These are phyloP conservation scores for Auricularia cornea DNA, from an alignment of 768 basidiomycete genomes.

Conservation along the genomic window DNA sequence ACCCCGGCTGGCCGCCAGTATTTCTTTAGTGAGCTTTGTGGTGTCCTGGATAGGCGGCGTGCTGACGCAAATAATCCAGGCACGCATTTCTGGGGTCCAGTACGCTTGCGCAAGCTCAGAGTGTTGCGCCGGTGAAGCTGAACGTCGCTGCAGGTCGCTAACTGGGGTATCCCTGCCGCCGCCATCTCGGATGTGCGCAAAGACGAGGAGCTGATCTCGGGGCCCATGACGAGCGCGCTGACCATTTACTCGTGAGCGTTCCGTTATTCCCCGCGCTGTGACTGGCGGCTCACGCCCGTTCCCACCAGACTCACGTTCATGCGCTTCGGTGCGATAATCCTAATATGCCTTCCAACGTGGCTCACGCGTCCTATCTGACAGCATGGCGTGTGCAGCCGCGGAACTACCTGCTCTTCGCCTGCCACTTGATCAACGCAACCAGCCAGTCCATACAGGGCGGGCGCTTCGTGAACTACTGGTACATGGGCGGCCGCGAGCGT, in stretches of 20 bases:
- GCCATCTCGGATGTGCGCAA: constrained; percentile 83
- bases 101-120: constrained; percentile 34
- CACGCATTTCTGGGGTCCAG: constrained; percentile 98
- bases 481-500: constrained; percentile 78
- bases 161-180: constrained; percentile 96
- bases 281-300: constrained; percentile 21
- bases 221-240: constrained; percentile 91
- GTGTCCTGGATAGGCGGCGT: neutral
- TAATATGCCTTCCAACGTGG: constrained; percentile 8
- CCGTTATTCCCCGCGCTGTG: constrained; percentile 1
- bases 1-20: constrained; percentile 89
- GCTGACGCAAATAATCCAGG: constrained; percentile 36
- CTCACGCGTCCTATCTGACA: constrained; percentile 20
- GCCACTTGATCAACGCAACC: constrained; percentile 84
- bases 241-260: constrained; percentile 81
- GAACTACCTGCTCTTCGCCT: constrained; percentile 92
- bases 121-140: neutral
- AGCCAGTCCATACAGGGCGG: constrained; percentile 78
- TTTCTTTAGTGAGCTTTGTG: constrained; percentile 76
- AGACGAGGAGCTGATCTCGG: constrained; percentile 95
- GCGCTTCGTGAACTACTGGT: constrained; percentile 87
- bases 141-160: constrained; percentile 63
- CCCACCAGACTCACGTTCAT: constrained; percentile 67
- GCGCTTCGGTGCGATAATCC: constrained; percentile 66
- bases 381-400: constrained; percentile 95